phyloP scores from a whole-genome alignment of 345 rosid genomes.

The Dimocarpus longan region DNA sequence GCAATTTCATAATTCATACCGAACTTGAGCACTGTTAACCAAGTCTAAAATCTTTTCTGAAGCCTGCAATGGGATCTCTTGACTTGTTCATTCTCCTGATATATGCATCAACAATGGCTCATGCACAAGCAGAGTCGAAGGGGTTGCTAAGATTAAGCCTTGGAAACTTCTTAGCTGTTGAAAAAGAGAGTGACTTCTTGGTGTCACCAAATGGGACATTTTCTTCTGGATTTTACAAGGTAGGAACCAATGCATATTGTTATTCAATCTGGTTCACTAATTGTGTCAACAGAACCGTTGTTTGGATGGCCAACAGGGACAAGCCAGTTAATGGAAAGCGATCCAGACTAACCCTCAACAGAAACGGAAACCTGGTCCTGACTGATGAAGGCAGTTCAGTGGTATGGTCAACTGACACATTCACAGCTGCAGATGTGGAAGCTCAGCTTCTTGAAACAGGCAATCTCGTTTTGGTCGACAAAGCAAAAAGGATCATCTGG shows the following conservation, averaged over 20 bases:
- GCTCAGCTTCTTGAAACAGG: constrained; percentile 27
- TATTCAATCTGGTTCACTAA: constrained; percentile 36
- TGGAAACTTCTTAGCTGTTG: constrained; percentile 23
- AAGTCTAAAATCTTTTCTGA: not conserved
- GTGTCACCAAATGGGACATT: constrained; percentile 26
- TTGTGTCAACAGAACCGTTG: constrained; percentile 28
- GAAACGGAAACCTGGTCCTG: constrained; percentile 25
- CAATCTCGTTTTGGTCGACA: constrained; percentile 25
- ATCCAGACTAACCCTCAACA: constrained; percentile 20
- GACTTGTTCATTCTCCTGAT: constrained; percentile 11
- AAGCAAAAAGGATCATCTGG: constrained; percentile 19
- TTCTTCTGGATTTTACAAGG: constrained; percentile 27
- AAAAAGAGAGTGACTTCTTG: constrained; percentile 18
- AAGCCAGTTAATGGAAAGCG: constrained; percentile 33
- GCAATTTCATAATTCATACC: not conserved
- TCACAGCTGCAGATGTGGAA: not conserved
- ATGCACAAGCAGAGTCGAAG: not conserved
- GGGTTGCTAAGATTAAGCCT: constrained; percentile 17
- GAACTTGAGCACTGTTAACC: not conserved
- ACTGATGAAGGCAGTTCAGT: constrained; percentile 22
- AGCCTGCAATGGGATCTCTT: constrained; percentile 10
- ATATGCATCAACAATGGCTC: not conserved
- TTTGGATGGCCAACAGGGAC: constrained; percentile 41
- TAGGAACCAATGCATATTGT: constrained; percentile 25
- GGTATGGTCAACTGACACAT: constrained; percentile 30